phyloP scores from a whole-genome alignment of 2,329 filamentous ascomycete genomes.

The Pyrenophora graminea region DNA sequence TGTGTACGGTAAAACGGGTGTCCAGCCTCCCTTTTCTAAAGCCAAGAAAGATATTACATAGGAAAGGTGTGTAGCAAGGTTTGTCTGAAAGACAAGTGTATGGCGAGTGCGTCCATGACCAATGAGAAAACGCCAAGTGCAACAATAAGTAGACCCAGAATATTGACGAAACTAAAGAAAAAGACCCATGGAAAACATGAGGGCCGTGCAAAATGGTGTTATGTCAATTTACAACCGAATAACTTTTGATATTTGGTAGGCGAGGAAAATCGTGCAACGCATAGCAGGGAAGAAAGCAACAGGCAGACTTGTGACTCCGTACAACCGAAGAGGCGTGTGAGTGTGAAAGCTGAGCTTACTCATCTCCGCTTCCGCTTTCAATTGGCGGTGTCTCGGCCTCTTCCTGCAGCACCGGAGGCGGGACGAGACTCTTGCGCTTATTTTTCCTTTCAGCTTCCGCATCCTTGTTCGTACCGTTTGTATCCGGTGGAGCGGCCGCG shows the following conservation, averaged over 20 bases:
- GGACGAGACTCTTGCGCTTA: slow-evolving; percentile 41
- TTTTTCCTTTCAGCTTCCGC: slow-evolving; percentile 39
- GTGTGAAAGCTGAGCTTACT: slow-evolving; percentile 1
- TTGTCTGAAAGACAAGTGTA: slow-evolving; percentile 19
- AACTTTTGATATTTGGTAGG: slow-evolving; percentile 10
- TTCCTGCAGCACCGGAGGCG: slow-evolving; percentile 31
- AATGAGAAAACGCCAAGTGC: slow-evolving; percentile 4
- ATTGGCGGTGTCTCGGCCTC: slow-evolving; percentile 31
- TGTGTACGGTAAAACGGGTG: slow-evolving; percentile 7
- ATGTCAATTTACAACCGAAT: slow-evolving; percentile 28
- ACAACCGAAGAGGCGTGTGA: not conserved
- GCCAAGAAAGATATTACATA: slow-evolving; percentile 5
- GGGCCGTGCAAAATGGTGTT: slow-evolving; percentile 2
- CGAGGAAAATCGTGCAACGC: not conserved
- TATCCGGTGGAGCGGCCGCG: slow-evolving; percentile 17
- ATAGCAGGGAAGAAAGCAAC: not conserved
- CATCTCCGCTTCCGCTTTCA: slow-evolving; percentile 22
- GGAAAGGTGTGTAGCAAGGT: slow-evolving; percentile 7
- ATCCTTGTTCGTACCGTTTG: slow-evolving; percentile 32
- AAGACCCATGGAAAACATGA: slow-evolving; percentile 10
- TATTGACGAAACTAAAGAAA: slow-evolving; percentile 15
- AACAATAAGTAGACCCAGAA: slow-evolving; percentile 10
- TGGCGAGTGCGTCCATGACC: slow-evolving; percentile 11
- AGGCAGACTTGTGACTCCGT: too few relatives aligned
- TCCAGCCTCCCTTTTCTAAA: slow-evolving; percentile 1